phyloP scores from a whole-genome alignment of 495 filamentous ascomycete genomes.

The Daldinia vernicosa region DNA sequence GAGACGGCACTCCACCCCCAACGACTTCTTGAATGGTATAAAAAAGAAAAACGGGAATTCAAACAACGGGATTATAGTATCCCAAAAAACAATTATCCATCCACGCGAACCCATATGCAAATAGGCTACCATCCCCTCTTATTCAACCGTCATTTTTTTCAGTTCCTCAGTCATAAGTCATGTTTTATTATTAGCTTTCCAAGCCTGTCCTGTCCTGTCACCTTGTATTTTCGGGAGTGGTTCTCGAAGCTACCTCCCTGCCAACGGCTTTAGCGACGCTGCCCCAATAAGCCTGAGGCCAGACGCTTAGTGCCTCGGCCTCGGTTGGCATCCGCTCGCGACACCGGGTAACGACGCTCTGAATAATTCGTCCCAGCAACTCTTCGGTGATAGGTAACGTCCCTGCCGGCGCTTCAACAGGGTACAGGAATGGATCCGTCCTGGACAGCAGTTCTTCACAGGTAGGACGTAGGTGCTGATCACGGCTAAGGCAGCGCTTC shows the following conservation, averaged over 20 bases:
- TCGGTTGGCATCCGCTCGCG: constrained; percentile 73
- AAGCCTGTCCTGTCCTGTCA: not conserved
- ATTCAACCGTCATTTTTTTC: not conserved
- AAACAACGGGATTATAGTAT: not conserved
- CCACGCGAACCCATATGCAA: not conserved
- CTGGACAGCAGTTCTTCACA: constrained; percentile 76
- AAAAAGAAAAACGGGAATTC: not conserved
- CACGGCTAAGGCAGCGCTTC: constrained; percentile 80
- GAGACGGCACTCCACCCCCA: not conserved
- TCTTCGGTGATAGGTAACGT: constrained; percentile 79
- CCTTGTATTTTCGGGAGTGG: constrained; percentile 11
- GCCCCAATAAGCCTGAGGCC: constrained; percentile 67
- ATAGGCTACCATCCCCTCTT: not conserved
- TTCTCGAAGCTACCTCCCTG: constrained; percentile 16
- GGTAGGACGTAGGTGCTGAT: constrained; percentile 78
- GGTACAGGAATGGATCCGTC: constrained; percentile 83
- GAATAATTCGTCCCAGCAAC: constrained; percentile 76
- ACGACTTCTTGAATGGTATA: not conserved
- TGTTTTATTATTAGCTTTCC: not conserved
- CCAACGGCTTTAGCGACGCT: constrained; percentile 61
- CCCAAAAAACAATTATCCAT: constrained; percentile 8
- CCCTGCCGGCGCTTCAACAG: constrained; percentile 66
- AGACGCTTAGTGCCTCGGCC: constrained; percentile 69
- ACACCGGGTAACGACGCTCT: constrained; percentile 79
- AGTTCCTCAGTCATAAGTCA: constrained; percentile 6